Evolutionary conservation across 1,284 basidiomycete genomes (phyloP), one percentile per base, ranked within the genome.

Genomic region (Cystobasidiaceae sp.): DNA sequence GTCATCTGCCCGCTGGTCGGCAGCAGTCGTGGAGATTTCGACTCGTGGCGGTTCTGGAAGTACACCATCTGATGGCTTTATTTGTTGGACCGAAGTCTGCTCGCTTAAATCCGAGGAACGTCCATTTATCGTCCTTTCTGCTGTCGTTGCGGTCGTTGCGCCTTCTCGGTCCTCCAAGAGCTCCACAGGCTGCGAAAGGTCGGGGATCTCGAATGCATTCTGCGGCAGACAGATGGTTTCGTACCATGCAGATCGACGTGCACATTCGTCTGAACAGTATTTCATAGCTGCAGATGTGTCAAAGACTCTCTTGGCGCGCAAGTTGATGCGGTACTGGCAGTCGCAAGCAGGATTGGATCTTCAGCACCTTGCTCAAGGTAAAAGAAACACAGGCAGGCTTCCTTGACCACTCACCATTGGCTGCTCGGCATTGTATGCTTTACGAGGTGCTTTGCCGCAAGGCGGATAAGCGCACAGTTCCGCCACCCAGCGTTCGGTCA

Each of bases 201-300:
- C 51, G 28, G 60, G 60, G 15, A 44, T n/a, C 15, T 64, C 51
- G 19, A 64, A 56, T 11, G 46, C 43, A 44, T 64, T 56, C n/a
- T 51, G 51, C 9, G 52, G 28, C 15, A 64, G 44, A 34, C 61
- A 64, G 4, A 64, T 52, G 5, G 51, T 64, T 28, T 64, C 61
- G 43, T 56, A 64, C 61, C 61, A 64, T 34, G 52, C 52, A 11
- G 61, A 64, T 17, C 61, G 39, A 27, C 61, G 34, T 11, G 61
- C 52, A 39, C 61, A 64, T 11, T 64, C 61, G 41, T 64, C 61
- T 19, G 61, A 64, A 45, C 61, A 64, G 52, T 25, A 64, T 30
- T 64, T 64, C 49, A 51, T 46, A 7, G 61, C 51, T 45, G 61
- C 61, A 43, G 51, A 34, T 8, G 52, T 56, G 25, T 64, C 61